Evolutionary conservation across 2,329 filamentous ascomycete genomes (phyloP).

Genomic region (Hymenoscyphus fraxineus): DNA sequence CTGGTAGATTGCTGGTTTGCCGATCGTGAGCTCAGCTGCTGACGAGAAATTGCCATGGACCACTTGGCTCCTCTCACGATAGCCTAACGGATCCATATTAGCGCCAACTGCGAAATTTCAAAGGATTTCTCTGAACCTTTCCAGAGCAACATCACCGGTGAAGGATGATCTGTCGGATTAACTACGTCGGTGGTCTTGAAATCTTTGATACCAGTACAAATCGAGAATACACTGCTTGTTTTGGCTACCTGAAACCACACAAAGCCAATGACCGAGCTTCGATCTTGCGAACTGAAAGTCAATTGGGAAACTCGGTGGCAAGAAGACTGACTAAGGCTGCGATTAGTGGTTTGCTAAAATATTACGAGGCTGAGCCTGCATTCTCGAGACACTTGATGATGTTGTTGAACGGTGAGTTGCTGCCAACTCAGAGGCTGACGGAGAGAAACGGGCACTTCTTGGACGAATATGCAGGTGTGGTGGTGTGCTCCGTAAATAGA

Average conservation of each 20-base stretch:
- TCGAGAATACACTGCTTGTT: too few relatives aligned
- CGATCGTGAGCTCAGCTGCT: slow-evolving; percentile 1
- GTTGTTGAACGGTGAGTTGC: not conserved
- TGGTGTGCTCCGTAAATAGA: too few relatives aligned
- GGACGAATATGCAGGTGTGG: too few relatives aligned
- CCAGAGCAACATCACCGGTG: not conserved
- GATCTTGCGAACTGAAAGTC: not conserved
- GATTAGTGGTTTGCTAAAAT: not conserved
- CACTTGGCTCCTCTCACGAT: not conserved
- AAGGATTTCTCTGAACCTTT: not conserved
- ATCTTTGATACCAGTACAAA: too few relatives aligned
- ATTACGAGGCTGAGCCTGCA: not conserved
- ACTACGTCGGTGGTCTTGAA: not conserved
- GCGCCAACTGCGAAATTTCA: not conserved
- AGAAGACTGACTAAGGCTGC: not conserved
- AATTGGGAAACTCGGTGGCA: slow-evolving; percentile 1
- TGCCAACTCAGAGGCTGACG: too few relatives aligned
- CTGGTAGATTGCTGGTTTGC: not conserved
- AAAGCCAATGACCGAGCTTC: not conserved
- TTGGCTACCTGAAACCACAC: too few relatives aligned
- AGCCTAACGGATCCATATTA: not conserved
- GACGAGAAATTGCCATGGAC: not conserved
- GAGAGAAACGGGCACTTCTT: too few relatives aligned
- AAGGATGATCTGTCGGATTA: not conserved
- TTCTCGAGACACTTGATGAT: not conserved